Evolutionary conservation across 352 stramenopile species (phyloP).

Genomic region (Blastocystis sp.): DNA sequence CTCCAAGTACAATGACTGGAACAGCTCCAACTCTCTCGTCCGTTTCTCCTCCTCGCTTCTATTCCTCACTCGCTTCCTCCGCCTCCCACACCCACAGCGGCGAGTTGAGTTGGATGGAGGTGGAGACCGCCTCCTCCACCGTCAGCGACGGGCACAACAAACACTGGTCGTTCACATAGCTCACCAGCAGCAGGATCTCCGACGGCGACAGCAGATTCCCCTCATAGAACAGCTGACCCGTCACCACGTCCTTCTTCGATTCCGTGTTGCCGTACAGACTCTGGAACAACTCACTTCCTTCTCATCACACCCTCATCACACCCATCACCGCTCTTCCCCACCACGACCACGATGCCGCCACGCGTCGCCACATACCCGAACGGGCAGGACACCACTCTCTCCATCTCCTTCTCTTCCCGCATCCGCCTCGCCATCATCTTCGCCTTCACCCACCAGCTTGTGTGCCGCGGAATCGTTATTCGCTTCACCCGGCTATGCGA

Average conservation of each 20-base stretch:
- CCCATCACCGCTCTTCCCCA: conserved; percentile 14
- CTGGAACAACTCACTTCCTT: conserved; percentile 18
- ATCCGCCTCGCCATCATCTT: not conserved
- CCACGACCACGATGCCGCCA: conserved; percentile 25
- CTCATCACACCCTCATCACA: not conserved
- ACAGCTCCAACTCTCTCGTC: not conserved
- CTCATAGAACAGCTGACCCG: conserved; percentile 38
- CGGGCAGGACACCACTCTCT: not conserved
- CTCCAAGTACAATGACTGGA: not conserved
- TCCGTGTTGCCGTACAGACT: conserved; percentile 29
- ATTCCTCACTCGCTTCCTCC: not conserved
- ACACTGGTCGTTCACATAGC: not conserved
- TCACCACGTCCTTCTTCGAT: conserved; percentile 1
- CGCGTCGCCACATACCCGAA: conserved; percentile 24
- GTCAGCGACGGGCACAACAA: conserved; percentile 31
- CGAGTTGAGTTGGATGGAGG: conserved; percentile 29
- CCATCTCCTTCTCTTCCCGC: not conserved
- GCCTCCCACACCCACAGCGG: conserved; percentile 33
- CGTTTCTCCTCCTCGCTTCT: conserved; percentile 23
- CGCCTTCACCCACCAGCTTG: not conserved
- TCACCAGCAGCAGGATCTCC: conserved; percentile 31
- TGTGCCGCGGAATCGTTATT: not conserved
- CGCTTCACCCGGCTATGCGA: not conserved
- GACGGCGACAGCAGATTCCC: conserved; percentile 14
- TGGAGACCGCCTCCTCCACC: conserved; percentile 2